Percentiles rank a stretch among this genome's conserved stretches.
These are phyloP conservation scores for Hibiscus mutabilis DNA, from an alignment of 345 rosid genomes.

Conservation along the genomic window DNA sequence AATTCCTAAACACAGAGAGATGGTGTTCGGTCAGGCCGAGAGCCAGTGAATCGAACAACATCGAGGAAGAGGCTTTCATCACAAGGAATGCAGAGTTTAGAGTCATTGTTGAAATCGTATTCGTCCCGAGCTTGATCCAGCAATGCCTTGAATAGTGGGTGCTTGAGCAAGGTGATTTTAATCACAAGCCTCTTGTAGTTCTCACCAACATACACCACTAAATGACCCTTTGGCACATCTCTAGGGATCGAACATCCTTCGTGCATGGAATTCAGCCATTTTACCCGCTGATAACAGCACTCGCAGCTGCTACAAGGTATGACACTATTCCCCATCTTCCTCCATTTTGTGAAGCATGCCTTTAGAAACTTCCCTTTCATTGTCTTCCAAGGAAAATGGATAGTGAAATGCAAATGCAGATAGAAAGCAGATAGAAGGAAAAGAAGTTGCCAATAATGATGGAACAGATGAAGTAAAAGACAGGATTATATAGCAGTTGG, in stretches of 20 bases:
- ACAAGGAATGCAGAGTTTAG: constrained; percentile 79
- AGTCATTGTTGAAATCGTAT: constrained; percentile 47
- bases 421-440: constrained; percentile 11
- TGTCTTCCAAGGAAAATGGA: constrained; percentile 1
- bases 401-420: constrained; percentile 9
- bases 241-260: constrained; percentile 47
- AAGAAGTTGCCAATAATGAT: constrained; percentile 18
- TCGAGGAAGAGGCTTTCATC: constrained; percentile 62
- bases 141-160: constrained; percentile 74
- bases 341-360: constrained; percentile 46
- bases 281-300: constrained; percentile 38
- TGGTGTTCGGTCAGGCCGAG: constrained; percentile 30
- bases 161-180: constrained; percentile 53
- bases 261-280: constrained; percentile 31
- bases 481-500: constrained; percentile 32
- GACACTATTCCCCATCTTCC: constrained; percentile 39
- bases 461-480: constrained; percentile 16
- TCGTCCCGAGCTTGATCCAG: constrained; percentile 69
- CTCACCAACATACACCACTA: constrained; percentile 78
- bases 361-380: constrained; percentile 41
- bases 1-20: constrained; percentile 28
- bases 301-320: constrained; percentile 42
- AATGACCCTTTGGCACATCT: constrained; percentile 84
- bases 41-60: constrained; percentile 51
- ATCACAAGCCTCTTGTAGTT: constrained; percentile 59